Evolutionary conservation across 306 rosid species (phyloP), one percentile per base, ranked within the genome.

Genomic region (Astragalus membranaceus): DNA sequence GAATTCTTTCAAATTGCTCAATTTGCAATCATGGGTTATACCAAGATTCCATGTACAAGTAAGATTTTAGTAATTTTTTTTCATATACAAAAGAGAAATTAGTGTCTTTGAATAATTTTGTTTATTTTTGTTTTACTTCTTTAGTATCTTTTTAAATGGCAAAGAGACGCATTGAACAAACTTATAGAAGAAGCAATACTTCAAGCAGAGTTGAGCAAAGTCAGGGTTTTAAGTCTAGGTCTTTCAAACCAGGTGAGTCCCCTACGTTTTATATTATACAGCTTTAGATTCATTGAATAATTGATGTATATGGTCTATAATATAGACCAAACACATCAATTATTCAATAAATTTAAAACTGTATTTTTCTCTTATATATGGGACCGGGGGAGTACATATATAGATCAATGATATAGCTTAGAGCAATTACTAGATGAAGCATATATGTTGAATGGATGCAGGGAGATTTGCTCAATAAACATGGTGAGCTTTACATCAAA

Each of bases 31-130:
- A 17, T 90, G 95, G 96, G 75, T 76, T 4, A 47, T 90, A 3
- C 96, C 95, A 23, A 84, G 84, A 78, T 90, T 84, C 73, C 86
- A 67, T 44, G 55, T 77, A 0, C 95, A 90, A 51, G 96, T 90
- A 75, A 78, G 87, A 33, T 29, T 51, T 8, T 8, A 11, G 13
- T 9, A 4, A 5, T 17, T 48, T 1, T 30, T 49, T 44, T 10
- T 29, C 12, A 46, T 52, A 7, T 32, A 30, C 1, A 4, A 6
- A 9, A 49, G 11, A 4, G 14, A 46, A 37, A 6, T 6, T 50
- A 14, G 43, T 26, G 32, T 8, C 35, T 10, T 2, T 68, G 1
- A 48, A 46, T 35, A 50, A 57, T 53, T 2, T 13, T 5, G 1
- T 58, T 14, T 23, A 23, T 23, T 64, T 1, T 12, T 2, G 37